Evolutionary conservation across 768 basidiomycete species (phyloP).

Genomic region (Leccinum barrowsii): DNA sequence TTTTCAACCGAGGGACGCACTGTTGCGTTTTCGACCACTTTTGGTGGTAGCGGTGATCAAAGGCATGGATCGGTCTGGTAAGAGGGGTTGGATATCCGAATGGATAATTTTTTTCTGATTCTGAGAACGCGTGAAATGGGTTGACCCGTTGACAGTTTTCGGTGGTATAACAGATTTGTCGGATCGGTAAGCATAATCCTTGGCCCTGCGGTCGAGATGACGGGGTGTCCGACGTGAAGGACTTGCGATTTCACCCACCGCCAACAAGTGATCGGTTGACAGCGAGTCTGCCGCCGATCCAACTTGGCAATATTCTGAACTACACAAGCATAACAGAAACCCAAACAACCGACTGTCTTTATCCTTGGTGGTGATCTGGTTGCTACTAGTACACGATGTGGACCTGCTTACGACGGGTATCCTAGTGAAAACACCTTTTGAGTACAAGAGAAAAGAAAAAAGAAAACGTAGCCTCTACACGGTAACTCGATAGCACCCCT

Average conservation of each 20-base stretch:
- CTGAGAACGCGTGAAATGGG: conserved; percentile 12
- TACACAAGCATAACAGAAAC: too few relatives aligned
- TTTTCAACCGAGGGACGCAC: conserved; percentile 27
- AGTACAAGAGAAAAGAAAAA: not conserved
- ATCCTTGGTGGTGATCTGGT: not conserved
- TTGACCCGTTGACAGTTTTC: conserved; percentile 17
- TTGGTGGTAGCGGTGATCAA: conserved; percentile 17
- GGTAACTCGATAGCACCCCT: not conserved
- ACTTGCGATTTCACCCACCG: too few relatives aligned
- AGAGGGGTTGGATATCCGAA: conserved; percentile 11
- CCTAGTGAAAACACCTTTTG: not conserved
- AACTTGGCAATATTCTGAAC: not conserved
- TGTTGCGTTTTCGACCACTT: conserved; percentile 32
- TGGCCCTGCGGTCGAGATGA: too few relatives aligned
- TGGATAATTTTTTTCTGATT: conserved; percentile 27
- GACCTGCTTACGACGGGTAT: not conserved
- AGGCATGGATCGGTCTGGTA: conserved; percentile 13
- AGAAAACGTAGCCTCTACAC: not conserved
- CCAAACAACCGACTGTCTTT: too few relatives aligned
- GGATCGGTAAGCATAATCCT: conserved; percentile 21
- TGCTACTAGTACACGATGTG: not conserved
- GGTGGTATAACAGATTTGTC: conserved; percentile 4
- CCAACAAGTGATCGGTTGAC: too few relatives aligned
- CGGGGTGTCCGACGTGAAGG: too few relatives aligned
- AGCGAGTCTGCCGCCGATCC: too few relatives aligned